These are phyloP conservation scores for Nematodospora valgi DNA, from an alignment of 805 yeast genomes.

Conservation along the genomic window DNA sequence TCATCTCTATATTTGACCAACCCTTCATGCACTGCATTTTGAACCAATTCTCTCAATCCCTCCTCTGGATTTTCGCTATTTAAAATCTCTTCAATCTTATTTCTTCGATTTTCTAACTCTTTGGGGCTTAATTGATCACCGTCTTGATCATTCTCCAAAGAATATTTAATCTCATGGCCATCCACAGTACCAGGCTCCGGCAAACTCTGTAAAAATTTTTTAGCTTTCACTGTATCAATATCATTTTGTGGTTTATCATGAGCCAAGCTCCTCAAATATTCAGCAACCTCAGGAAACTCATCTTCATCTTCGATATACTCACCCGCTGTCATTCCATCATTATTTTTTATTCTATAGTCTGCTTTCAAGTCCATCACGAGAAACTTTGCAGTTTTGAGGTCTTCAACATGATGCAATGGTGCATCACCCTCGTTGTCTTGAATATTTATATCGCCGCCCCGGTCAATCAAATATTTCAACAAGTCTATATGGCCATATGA, in stretches of 20 bases:
- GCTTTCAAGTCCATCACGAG: slow-evolving; percentile 70
- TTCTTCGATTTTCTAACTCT: slow-evolving; percentile 48
- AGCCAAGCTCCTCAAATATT: slow-evolving; percentile 50
- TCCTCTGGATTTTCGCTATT: slow-evolving; percentile 81
- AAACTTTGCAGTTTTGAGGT: slow-evolving; percentile 56
- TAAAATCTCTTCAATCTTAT: slow-evolving; percentile 64
- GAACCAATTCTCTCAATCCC: slow-evolving; percentile 63
- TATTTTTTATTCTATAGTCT: slow-evolving; percentile 58
- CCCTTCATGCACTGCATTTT: slow-evolving; percentile 62
- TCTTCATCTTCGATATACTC: slow-evolving; percentile 77
- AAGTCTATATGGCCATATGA: slow-evolving; percentile 82
- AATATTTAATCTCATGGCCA: slow-evolving; percentile 55
- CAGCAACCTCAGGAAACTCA: slow-evolving; percentile 75
- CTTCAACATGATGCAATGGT: slow-evolving; percentile 89
- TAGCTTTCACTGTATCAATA: neutral
- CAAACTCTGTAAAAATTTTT: slow-evolving; percentile 19
- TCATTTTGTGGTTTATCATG: slow-evolving; percentile 20
- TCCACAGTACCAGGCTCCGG: slow-evolving; percentile 38
- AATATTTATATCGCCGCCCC: slow-evolving; percentile 79
- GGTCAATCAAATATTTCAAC: slow-evolving; percentile 48
- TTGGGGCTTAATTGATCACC: slow-evolving; percentile 23
- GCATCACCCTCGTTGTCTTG: slow-evolving; percentile 91
- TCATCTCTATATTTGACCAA: slow-evolving; percentile 28
- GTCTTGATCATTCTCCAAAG: slow-evolving; percentile 44
- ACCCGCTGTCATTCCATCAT: slow-evolving; percentile 72